A percentile compares a stretch with the other conserved stretches of the same genome.
Conservation (phyloP, 495 filamentous ascomycete species). For the Neurospora sp. region DNA sequence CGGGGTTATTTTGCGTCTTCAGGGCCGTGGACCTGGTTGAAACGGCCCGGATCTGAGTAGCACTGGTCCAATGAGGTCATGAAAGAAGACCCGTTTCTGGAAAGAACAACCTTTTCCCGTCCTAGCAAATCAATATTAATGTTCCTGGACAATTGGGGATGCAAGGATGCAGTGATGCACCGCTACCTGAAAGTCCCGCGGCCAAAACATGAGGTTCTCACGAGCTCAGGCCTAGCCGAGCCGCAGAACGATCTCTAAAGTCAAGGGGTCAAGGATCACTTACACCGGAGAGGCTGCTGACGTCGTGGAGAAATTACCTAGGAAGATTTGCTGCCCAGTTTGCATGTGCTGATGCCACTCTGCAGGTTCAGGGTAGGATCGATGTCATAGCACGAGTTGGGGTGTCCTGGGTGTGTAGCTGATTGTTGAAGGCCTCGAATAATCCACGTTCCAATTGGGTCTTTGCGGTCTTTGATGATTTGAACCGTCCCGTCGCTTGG, state of each 20-base stretch:
- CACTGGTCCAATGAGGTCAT: constrained; percentile 16
- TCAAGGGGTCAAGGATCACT: background rate
- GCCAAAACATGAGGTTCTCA: background rate
- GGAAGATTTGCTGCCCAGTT: background rate
- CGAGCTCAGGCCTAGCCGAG: background rate
- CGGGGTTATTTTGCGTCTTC: constrained; percentile 11
- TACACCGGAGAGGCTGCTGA: background rate
- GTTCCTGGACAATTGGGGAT: background rate
- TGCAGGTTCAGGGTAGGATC: background rate
- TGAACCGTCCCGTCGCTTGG: background rate
- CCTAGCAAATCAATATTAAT: background rate
- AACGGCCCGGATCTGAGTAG: constrained; percentile 22
- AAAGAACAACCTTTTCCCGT: background rate
- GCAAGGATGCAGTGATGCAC: background rate
- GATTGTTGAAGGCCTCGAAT: background rate
- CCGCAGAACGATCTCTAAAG: background rate
- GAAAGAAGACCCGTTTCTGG: background rate
- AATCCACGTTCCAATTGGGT: background rate
- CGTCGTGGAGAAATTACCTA: background rate
- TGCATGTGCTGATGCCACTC: background rate
- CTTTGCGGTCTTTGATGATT: background rate
- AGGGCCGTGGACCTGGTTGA: constrained; percentile 5
- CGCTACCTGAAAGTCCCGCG: background rate
- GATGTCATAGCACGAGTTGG: background rate
- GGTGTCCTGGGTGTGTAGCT: background rate